Conservation (phyloP, 495 filamentous ascomycete species). For the Xeromyces bisporus region DNA sequence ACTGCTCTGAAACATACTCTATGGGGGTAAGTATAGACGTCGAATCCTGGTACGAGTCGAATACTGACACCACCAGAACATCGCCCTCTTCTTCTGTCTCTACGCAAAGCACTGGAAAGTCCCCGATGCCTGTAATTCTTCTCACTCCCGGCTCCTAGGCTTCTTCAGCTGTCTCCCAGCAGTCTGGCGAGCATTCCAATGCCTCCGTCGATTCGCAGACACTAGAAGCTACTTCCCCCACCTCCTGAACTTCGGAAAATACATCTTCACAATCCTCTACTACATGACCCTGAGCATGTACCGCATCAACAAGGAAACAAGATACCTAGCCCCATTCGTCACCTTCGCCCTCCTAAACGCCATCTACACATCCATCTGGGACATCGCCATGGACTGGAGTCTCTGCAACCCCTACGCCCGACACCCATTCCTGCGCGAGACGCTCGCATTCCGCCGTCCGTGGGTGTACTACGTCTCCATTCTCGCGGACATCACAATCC, state of each 20-base stretch:
- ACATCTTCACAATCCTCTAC: conserved; percentile 65
- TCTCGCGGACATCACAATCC: conserved; percentile 67
- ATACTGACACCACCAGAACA: conserved; percentile 40
- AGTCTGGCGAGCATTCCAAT: conserved; percentile 80
- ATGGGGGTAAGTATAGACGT: conserved; percentile 51
- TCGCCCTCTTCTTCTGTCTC: conserved; percentile 87
- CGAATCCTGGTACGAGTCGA: not conserved
- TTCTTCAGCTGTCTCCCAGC: conserved; percentile 75
- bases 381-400: conserved; percentile 92
- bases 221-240: conserved; percentile 82
- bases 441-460: conserved; percentile 54
- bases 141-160: conserved; percentile 64
- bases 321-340: conserved; percentile 54
- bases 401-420: conserved; percentile 58
- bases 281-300: conserved; percentile 65
- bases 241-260: conserved; percentile 84
- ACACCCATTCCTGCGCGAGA: conserved; percentile 56
- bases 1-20: conserved; percentile 81
- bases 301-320: conserved; percentile 45
- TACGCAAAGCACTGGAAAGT: conserved; percentile 61
- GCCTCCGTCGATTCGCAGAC: conserved; percentile 75
- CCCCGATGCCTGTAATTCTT: conserved; percentile 66
- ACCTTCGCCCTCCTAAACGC: conserved; percentile 63
- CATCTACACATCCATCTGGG: conserved; percentile 81
- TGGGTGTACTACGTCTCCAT: conserved; percentile 81